A percentile compares a stretch with the other conserved stretches of the same genome.
phyloP scores from a whole-genome alignment of 306 rosid species.

The Malus sylvestris region DNA sequence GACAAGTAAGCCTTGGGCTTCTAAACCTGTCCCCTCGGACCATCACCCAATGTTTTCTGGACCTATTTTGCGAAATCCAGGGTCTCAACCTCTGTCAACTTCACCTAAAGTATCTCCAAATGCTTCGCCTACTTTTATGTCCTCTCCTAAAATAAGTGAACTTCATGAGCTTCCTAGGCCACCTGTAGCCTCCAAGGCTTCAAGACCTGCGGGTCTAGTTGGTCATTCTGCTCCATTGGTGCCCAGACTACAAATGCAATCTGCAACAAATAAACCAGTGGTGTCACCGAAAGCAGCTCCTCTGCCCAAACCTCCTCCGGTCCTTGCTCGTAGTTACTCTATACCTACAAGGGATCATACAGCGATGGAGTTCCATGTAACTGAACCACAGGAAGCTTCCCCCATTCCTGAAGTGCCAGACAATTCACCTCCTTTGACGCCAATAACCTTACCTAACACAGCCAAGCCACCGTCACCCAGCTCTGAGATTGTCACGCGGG shows the following conservation, averaged over 20 bases:
- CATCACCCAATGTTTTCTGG: constrained; percentile 71
- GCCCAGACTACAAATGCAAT: constrained; percentile 51
- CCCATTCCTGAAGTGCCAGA: constrained; percentile 33
- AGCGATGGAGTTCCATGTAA: constrained; percentile 35
- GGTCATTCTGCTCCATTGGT: constrained; percentile 83
- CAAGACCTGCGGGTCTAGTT: constrained; percentile 47
- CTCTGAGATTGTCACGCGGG: constrained; percentile 29
- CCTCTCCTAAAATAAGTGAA: constrained; percentile 90
- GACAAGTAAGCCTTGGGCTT: constrained; percentile 49
- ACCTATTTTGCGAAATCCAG: constrained; percentile 61
- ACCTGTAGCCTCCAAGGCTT: constrained; percentile 48
- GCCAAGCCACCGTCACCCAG: constrained; percentile 29
- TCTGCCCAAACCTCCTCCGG: constrained; percentile 71
- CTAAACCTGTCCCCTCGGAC: constrained; percentile 37
- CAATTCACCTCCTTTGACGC: constrained; percentile 64
- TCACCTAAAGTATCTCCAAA: constrained; percentile 64
- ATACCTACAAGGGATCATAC: constrained; percentile 66
- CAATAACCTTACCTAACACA: constrained; percentile 48
- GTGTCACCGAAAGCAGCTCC: constrained; percentile 64
- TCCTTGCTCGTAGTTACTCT: constrained; percentile 72
- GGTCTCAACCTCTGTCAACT: constrained; percentile 57
- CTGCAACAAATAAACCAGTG: constrained; percentile 33
- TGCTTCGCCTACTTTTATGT: constrained; percentile 66
- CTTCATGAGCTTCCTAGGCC: constrained; percentile 98
- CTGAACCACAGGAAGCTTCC: constrained; percentile 43